Base-by-base conservation (phyloP, 2,329 filamentous ascomycete genomes). In the Neocucurbitaria cava region DNA sequence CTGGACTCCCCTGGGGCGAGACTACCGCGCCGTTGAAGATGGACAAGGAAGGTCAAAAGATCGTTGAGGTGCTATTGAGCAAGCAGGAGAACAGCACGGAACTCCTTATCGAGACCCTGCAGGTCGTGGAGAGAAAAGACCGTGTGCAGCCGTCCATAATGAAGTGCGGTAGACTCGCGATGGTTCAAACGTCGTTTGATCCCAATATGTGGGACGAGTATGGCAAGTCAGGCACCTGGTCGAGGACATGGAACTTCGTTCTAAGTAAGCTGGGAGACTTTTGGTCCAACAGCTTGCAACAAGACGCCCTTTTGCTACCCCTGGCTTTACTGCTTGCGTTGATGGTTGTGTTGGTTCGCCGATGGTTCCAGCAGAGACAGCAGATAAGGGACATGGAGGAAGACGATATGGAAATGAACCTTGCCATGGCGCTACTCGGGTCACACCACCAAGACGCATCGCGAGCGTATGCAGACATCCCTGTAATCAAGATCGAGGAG, bases 121-220 rank as follows among this genome's bases (percentile, higher is more conserved):
- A 68, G 38, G 36, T 71, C 15, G 56, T 72, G 10, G 59, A 61
- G 15, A 58, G 57, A 1, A 52, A 59, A 17, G 57, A 68, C 24
- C 59, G 59, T 13, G 42, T 31, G 7, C 49, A 64, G 42, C 68
- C 69, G 11, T 58, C 62, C 39, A 59, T 45, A 35, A 72, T 71
- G 69, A 60, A 64, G 33, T 72, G 71, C 33, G 70, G 71, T 4
- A 69, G 57, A 33, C 47, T 61, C 28, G 68, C 67, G 5, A 66
- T 68, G 54, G 31, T 64, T n/a, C 49, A 50, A 33, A 71, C 66
- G 0, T 31, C 51, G 3, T 72, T 61, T 49, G 64, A 71, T 17
- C 68, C 70, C 1, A 43, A 54, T 11, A 64, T 72, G 28, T 72
- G 71, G 71, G 71, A 73, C 44, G 49, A 61, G 28, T 69, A 65